Conservation (phyloP, 306 rosid genomes). For the Canavalia gladiata region DNA sequence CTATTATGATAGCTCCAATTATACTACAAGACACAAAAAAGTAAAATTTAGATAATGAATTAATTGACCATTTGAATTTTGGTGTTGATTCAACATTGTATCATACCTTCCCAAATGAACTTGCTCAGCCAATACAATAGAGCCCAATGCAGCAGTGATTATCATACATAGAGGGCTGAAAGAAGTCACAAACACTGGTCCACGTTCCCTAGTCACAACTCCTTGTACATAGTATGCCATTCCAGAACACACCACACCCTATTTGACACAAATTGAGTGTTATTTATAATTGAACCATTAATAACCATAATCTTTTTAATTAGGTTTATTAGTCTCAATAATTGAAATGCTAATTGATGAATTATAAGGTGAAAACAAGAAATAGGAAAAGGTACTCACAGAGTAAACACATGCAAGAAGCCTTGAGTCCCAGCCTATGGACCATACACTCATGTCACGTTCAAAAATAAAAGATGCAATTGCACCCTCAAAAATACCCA, state of each 20-base stretch:
- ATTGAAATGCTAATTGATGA: neutral
- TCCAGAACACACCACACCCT: constrained; percentile 96
- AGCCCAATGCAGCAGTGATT: constrained; percentile 86
- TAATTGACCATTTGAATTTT: neutral
- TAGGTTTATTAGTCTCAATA: neutral
- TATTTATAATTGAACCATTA: constrained; percentile 1
- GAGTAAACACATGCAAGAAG: constrained; percentile 94
- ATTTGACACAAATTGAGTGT: neutral
- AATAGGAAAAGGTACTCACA: constrained; percentile 55
- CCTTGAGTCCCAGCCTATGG: constrained; percentile 85
- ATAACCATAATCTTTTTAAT: neutral
- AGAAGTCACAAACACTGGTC: constrained; percentile 94
- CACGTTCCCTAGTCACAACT: constrained; percentile 79
- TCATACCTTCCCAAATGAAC: constrained; percentile 85
- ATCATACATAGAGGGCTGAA: constrained; percentile 95
- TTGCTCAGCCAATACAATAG: constrained; percentile 80
- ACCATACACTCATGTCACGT: constrained; percentile 85
- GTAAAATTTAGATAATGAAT: neutral
- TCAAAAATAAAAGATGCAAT: constrained; percentile 72
- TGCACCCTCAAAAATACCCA: constrained; percentile 81
- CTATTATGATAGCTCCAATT: constrained; percentile 88
- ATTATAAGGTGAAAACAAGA: neutral
- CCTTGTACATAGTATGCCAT: constrained; percentile 96
- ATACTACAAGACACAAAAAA: constrained; percentile 55
- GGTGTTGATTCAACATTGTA: neutral